These are phyloP conservation scores for Apiospora phragmitis DNA, from an alignment of 2,329 filamentous ascomycete species.

Conservation along the genomic window DNA sequence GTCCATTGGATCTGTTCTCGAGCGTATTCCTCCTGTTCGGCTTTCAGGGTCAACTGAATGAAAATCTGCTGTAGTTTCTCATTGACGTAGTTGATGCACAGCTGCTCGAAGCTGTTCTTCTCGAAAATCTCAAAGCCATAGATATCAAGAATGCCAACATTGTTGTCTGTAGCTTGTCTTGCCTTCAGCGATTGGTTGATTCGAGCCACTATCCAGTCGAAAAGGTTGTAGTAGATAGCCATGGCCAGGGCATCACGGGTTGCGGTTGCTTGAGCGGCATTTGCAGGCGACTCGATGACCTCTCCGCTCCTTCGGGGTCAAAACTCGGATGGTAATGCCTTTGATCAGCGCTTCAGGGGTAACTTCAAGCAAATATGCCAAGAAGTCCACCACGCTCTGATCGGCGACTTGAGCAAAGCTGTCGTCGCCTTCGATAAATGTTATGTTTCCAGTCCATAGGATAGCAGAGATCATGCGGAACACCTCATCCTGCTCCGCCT, in stretches of 20 bases:
- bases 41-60: constrained; percentile 93
- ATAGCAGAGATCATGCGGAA: constrained; percentile 93
- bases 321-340: constrained; percentile 84
- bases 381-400: constrained; percentile 88
- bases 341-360: constrained; percentile 78
- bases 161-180: constrained; percentile 72
- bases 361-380: constrained; percentile 91
- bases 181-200: constrained; percentile 88
- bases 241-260: constrained; percentile 91
- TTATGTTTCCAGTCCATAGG: constrained; percentile 92
- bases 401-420: constrained; percentile 87
- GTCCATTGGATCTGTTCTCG: constrained; percentile 98
- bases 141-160: constrained; percentile 96
- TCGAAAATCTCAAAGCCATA: constrained; percentile 99
- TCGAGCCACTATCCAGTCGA: constrained; percentile 96
- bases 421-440: constrained; percentile 84
- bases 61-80: constrained; percentile 99
- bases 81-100: constrained; percentile 99
- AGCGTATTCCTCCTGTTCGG: constrained; percentile 96
- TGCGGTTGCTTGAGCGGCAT: constrained; percentile 80
- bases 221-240: constrained; percentile 96
- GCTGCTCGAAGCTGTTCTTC: constrained; percentile 97
- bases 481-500: constrained; percentile 91
- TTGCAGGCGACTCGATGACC: constrained; percentile 75
- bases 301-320: constrained; percentile 69